A percentile compares a stretch with the other conserved stretches of the same genome.
Conservation (phyloP, 2,329 filamentous ascomycete species). For the Eutypa lata region DNA sequence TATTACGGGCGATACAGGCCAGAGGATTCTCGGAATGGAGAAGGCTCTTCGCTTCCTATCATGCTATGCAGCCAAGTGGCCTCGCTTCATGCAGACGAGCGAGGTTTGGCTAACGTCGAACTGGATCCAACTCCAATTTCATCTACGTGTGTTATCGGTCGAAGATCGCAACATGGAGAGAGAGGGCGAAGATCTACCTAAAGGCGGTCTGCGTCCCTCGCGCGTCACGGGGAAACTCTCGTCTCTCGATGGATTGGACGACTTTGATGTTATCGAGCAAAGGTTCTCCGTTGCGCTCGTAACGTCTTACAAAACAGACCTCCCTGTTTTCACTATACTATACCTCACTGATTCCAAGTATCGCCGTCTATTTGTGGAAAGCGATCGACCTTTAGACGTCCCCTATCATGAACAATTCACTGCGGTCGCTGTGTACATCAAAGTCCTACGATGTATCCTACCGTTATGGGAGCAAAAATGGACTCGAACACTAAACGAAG, state of each 20-base stretch:
- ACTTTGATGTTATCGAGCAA: constrained; percentile 11
- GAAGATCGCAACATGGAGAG: constrained; percentile 5
- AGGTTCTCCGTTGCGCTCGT: constrained; percentile 11
- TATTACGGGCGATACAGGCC: constrained; percentile 5
- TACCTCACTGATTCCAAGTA: constrained; percentile 11
- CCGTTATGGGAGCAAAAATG: constrained; percentile 11
- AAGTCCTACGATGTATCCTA: constrained; percentile 5
- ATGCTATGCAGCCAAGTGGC: constrained; percentile 10
- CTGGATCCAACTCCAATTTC: constrained; percentile 13
- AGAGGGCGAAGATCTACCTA: neutral
- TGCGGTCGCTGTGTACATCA: constrained; percentile 10
- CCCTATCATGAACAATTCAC: constrained; percentile 7
- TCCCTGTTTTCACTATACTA: constrained; percentile 11
- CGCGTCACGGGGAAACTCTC: constrained; percentile 7
- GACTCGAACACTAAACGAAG: constrained; percentile 10
- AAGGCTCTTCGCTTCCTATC: constrained; percentile 9
- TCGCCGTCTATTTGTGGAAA: constrained; percentile 12
- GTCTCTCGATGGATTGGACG: constrained; percentile 7
- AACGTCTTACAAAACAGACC: constrained; percentile 6
- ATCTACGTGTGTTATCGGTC: constrained; percentile 10
- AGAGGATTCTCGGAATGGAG: constrained; percentile 7
- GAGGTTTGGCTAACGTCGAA: constrained; percentile 10
- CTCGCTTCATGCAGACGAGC: constrained; percentile 10
- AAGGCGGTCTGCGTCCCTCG: constrained; percentile 10
- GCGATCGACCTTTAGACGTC: constrained; percentile 8